Conservation (phyloP, 108 stramenopile genomes). For the Mayamaea pseudoterrestris region DNA sequence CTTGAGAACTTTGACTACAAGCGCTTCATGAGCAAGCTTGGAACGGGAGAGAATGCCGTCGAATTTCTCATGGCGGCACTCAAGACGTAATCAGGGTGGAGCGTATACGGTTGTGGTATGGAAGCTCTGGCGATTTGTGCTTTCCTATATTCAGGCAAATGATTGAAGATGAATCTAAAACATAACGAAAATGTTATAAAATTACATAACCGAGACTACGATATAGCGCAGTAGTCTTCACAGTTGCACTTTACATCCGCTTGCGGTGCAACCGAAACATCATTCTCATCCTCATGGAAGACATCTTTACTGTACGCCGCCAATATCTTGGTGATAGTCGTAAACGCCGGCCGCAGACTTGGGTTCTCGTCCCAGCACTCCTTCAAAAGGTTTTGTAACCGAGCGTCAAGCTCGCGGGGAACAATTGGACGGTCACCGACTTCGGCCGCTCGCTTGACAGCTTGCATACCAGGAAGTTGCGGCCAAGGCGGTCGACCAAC, state of each 20-base stretch:
- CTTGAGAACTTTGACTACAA: slow-evolving; percentile 32
- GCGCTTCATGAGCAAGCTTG: slow-evolving; percentile 4
- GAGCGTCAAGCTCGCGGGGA: slow-evolving; percentile 53
- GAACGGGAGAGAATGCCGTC: background rate
- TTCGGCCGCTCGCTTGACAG: slow-evolving; percentile 52
- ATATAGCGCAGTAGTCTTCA: no score
- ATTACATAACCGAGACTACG: no score
- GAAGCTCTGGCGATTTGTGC: no score
- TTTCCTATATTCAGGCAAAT: no score
- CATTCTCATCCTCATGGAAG: slow-evolving; percentile 2
- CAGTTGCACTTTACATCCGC: no score
- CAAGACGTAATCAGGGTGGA: no score
- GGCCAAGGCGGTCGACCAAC: slow-evolving; percentile 71
- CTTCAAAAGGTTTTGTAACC: slow-evolving; percentile 46
- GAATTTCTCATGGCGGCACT: no score
- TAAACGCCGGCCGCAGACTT: slow-evolving; percentile 51
- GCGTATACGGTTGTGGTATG: no score
- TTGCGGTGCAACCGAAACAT: no score
- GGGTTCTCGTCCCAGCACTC: slow-evolving; percentile 80
- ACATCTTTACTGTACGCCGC: slow-evolving; percentile 18
- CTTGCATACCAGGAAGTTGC: slow-evolving; percentile 46
- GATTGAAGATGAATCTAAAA: no score
- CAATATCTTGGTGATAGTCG: slow-evolving; percentile 39
- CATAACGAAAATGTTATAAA: no score
- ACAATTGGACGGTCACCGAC: slow-evolving; percentile 73